A percentile compares a stretch with the other conserved stretches of the same genome.
Conservation (phyloP, 2,329 filamentous ascomycete genomes). For the Botrytis tulipae region DNA sequence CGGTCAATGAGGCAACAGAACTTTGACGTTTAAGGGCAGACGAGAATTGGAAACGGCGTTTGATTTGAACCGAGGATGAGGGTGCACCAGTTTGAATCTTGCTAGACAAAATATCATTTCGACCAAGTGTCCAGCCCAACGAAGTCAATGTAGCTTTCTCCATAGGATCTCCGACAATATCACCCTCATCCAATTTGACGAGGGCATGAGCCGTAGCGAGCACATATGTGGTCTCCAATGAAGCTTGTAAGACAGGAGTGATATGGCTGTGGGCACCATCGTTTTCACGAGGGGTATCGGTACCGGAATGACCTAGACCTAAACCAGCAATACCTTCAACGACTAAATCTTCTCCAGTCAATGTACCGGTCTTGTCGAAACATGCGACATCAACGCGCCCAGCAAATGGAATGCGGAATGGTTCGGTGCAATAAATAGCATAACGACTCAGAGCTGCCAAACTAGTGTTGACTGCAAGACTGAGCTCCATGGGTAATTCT, state of each 20-base stretch:
- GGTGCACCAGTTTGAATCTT: conserved; percentile 55
- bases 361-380: conserved; percentile 97
- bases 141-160: conserved; percentile 91
- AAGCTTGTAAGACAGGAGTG: conserved; percentile 66
- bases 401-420: conserved; percentile 95
- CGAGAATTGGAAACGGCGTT: conserved; percentile 96
- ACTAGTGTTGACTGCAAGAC: conserved; percentile 95
- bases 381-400: conserved; percentile 94
- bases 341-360: conserved; percentile 94
- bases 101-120: conserved; percentile 78
- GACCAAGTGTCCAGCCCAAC: conserved; percentile 89
- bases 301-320: conserved; percentile 65
- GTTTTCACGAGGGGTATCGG: conserved; percentile 62
- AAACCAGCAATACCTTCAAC: conserved; percentile 96
- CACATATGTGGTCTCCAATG: conserved; percentile 83
- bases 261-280: conserved; percentile 84
- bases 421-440: conserved; percentile 98
- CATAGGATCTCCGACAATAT: conserved; percentile 98
- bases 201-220: conserved; percentile 93
- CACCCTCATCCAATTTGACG: conserved; percentile 94
- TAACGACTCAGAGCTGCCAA: conserved; percentile 90
- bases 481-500: conserved; percentile 96
- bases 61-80: conserved; percentile 83
- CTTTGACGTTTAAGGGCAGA: conserved; percentile 95
- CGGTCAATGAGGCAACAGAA: conserved; percentile 80